These are phyloP conservation scores for Euclidium syriacum DNA, from an alignment of 345 rosid genomes.

Conservation along the genomic window DNA sequence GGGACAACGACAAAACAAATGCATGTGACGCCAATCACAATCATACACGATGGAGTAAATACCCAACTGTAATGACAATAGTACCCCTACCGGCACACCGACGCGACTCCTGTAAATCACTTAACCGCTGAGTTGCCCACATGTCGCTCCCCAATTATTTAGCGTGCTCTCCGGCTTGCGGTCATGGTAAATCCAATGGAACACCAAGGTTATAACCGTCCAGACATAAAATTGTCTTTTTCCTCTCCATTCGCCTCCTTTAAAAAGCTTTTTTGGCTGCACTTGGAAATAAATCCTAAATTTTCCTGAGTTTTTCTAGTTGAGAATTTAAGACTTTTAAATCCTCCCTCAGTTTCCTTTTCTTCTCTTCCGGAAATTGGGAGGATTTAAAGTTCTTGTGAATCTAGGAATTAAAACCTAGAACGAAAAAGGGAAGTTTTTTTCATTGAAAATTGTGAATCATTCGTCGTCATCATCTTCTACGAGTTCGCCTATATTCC, in stretches of 20 bases:
- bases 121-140: slow-evolving; percentile 26
- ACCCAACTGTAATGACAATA: background rate
- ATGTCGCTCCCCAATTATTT: slow-evolving; percentile 7
- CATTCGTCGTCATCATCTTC: slow-evolving; percentile 3
- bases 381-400: slow-evolving; percentile 1
- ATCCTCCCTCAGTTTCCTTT: background rate
- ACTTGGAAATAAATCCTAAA: background rate
- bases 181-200: slow-evolving; percentile 1
- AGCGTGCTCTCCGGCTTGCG: slow-evolving; percentile 2
- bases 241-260: background rate
- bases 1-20: background rate
- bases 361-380: background rate
- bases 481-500: background rate
- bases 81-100: slow-evolving; percentile 19
- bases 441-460: background rate
- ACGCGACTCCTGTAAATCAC: slow-evolving; percentile 17
- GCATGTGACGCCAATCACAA: slow-evolving; percentile 32
- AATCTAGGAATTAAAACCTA: background rate
- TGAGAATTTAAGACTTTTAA: background rate
- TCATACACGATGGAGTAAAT: slow-evolving; percentile 8
- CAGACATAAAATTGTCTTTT: slow-evolving; percentile 8
- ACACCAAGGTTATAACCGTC: slow-evolving; percentile 11
- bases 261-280: slow-evolving; percentile 26
- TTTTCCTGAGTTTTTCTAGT: background rate
- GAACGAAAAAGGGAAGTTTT: background rate